These are phyloP conservation scores for Sugiyamaella mastotermitis DNA, from an alignment of 805 yeast species.

Conservation along the genomic window DNA sequence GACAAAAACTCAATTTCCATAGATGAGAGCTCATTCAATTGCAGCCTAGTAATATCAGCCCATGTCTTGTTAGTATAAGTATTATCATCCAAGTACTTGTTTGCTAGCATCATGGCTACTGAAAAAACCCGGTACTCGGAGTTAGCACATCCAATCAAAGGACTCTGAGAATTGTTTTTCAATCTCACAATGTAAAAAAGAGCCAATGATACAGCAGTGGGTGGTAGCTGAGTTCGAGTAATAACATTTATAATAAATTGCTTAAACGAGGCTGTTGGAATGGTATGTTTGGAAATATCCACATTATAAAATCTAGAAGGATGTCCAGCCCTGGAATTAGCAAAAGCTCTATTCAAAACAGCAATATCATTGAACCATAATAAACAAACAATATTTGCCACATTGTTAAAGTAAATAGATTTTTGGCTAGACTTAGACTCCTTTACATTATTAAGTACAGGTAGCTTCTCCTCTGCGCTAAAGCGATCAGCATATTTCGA, in stretches of 20 bases:
- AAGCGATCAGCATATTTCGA: too few relatives aligned
- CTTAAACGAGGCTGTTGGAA: slow-evolving; percentile 24
- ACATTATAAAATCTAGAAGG: neutral
- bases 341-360: slow-evolving; percentile 7
- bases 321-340: neutral
- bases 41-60: slow-evolving; percentile 81
- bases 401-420: slow-evolving; percentile 18
- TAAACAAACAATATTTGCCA: slow-evolving; percentile 27
- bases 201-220: slow-evolving; percentile 28
- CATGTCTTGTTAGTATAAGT: slow-evolving; percentile 88
- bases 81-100: slow-evolving; percentile 88
- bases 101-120: slow-evolving; percentile 70
- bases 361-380: slow-evolving; percentile 26
- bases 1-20: slow-evolving; percentile 66
- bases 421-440: too few relatives aligned
- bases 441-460: too few relatives aligned
- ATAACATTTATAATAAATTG: slow-evolving; percentile 25
- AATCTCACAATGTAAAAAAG: slow-evolving; percentile 29
- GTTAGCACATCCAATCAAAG: slow-evolving; percentile 26
- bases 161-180: slow-evolving; percentile 19
- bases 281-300: slow-evolving; percentile 3
- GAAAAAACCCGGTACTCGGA: slow-evolving; percentile 40
- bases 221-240: slow-evolving; percentile 27
- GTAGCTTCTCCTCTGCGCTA: too few relatives aligned
- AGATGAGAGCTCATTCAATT: slow-evolving; percentile 47